Base-by-base conservation (phyloP, 768 basidiomycete species). In the Flagelloscypha sp. region DNA sequence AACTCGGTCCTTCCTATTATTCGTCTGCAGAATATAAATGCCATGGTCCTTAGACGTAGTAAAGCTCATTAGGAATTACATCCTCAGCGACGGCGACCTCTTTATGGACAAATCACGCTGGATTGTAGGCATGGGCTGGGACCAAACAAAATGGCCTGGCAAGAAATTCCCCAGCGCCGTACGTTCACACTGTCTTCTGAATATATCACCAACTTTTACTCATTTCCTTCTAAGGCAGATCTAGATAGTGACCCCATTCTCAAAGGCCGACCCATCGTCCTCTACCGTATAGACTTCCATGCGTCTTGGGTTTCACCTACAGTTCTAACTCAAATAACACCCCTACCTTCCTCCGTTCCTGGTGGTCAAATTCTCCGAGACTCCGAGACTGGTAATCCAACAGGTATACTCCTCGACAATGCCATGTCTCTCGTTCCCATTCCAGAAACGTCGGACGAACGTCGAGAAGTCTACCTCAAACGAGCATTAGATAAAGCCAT, bases 111-210 rank as follows among this genome's bases (percentile, higher is more conserved):
- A 58, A 3, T 58, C 66, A 3, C 59, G 50, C 4, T 95, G 88
- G 87, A 73, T 95, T 27, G 64, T 79, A 46, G 92, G 89, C 8
- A 73, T 83, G 63, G 93, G 93, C 4, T 98, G 93, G 92, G 87
- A 98, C 49, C 90, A 98, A 56, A 94, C 84, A 1, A 67, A 71
- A 38, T 88, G 84, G 84, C 44, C 66, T 6, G 66, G 62, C 8
- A 54, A 62, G 7, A 51, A 64, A 16, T 92, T 88, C 43, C 89
- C 89, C 2, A 76, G 69, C 21, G 79, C 84, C 1, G 88, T 86
- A 47, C 18, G 68, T 51, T 8, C 20, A 24, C 28, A 6, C 2
- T 43, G 17, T 16, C 16, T 12, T 5, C 22, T 45, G 7, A 1
- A 19, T 0, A 7, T 5, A 38, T 35, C 29, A 1, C 15, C 7